Percentiles rank a stretch among this genome's conserved stretches.
phyloP scores from a whole-genome alignment of 2,329 filamentous ascomycete genomes.

The Laburnicola sp. region DNA sequence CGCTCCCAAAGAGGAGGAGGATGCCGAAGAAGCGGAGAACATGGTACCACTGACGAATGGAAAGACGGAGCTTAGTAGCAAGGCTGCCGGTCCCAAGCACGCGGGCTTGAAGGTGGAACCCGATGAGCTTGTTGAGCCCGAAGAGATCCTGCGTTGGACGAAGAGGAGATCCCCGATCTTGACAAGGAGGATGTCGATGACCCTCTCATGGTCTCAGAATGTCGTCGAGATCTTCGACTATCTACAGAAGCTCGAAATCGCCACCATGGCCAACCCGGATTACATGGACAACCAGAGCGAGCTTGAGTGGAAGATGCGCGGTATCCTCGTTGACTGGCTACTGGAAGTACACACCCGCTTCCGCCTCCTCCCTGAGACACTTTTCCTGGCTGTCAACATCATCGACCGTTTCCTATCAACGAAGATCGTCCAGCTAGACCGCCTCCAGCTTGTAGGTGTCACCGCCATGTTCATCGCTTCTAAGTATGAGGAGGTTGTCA shows the following conservation, averaged over 20 bases:
- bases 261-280: slow-evolving; percentile 81
- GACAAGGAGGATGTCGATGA: slow-evolving; percentile 89
- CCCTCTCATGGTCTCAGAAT: slow-evolving; percentile 93
- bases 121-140: slow-evolving; percentile 27
- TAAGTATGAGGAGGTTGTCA: slow-evolving; percentile 99
- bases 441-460: slow-evolving; percentile 93
- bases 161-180: slow-evolving; percentile 58
- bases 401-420: slow-evolving; percentile 96
- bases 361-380: slow-evolving; percentile 89
- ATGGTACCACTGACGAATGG: slow-evolving; percentile 55
- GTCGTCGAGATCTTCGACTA: slow-evolving; percentile 98
- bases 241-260: slow-evolving; percentile 79
- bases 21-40: slow-evolving; percentile 61
- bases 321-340: slow-evolving; percentile 96
- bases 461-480: slow-evolving; percentile 99
- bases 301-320: slow-evolving; percentile 97
- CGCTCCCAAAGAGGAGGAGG: slow-evolving; percentile 57
- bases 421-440: slow-evolving; percentile 94
- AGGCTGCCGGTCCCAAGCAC: slow-evolving; percentile 15
- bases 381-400: slow-evolving; percentile 97
- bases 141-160: slow-evolving; percentile 30
- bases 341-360: slow-evolving; percentile 98
- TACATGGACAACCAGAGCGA: slow-evolving; percentile 97
- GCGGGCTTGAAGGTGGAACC: slow-evolving; percentile 22
- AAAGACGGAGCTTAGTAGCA: slow-evolving; percentile 52